phyloP scores from a whole-genome alignment of 176 grass and related monocot species.

The Eremochloa ophiuroides region DNA sequence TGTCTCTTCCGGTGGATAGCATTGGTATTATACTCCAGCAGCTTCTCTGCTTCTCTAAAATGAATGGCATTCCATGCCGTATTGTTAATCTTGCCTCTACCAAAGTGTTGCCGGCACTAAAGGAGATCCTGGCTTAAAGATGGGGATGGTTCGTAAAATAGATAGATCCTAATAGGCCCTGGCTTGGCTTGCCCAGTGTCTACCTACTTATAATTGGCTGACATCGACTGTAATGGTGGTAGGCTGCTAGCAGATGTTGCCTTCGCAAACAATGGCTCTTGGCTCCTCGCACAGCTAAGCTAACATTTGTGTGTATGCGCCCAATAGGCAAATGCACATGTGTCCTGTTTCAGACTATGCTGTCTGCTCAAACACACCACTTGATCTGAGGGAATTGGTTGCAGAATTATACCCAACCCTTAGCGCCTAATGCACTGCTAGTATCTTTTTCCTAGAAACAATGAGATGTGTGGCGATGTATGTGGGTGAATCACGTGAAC shows the following conservation, averaged over 20 bases:
- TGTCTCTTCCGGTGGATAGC: too few species aligned
- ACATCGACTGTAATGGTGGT: neutral
- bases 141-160: too few species aligned
- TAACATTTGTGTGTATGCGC: neutral
- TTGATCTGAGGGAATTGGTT: neutral
- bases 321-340: neutral
- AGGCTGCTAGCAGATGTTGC: neutral
- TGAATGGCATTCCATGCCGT: neutral
- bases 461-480: neutral
- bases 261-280: neutral
- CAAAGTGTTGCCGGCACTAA: neutral
- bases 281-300: neutral
- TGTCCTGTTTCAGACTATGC: neutral
- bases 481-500: neutral
- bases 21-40: neutral
- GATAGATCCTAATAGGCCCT: too few species aligned
- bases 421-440: neutral
- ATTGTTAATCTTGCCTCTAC: neutral
- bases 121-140: too few species aligned
- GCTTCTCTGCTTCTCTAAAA: neutral
- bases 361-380: neutral
- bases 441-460: neutral
- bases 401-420: neutral
- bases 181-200: neutral
- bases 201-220: neutral